Conservation (phyloP, 768 basidiomycete species). For the Pluteus cervinus region DNA sequence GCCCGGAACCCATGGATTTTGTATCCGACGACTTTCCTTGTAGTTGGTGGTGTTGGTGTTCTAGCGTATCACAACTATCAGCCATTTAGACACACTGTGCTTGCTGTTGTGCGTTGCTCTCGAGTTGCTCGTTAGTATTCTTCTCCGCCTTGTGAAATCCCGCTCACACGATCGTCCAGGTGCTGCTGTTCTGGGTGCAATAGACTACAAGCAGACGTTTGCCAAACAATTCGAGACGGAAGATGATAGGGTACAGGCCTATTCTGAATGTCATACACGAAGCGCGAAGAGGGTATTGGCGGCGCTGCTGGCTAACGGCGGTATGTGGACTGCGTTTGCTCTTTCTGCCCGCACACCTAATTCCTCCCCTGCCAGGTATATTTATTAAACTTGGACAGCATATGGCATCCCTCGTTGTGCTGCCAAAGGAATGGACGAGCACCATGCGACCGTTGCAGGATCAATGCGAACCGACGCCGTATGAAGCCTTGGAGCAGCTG, state of each 20-base stretch:
- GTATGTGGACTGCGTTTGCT: slow-evolving; percentile 29
- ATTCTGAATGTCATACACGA: slow-evolving; percentile 76
- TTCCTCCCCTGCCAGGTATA: slow-evolving; percentile 45
- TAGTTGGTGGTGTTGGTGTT: slow-evolving; percentile 29
- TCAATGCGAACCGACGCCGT: slow-evolving; percentile 85
- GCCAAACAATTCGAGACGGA: slow-evolving; percentile 43
- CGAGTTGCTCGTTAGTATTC: slow-evolving; percentile 58
- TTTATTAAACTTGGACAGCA: slow-evolving; percentile 91
- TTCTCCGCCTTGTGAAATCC: slow-evolving; percentile 16
- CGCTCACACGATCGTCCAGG: slow-evolving; percentile 29
- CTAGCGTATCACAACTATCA: slow-evolving; percentile 63
- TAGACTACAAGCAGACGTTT: slow-evolving; percentile 73
- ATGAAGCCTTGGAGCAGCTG: slow-evolving; percentile 69
- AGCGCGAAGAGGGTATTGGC: slow-evolving; percentile 75
- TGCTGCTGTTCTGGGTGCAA: slow-evolving; percentile 54
- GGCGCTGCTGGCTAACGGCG: slow-evolving; percentile 87
- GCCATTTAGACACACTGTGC: slow-evolving; percentile 66
- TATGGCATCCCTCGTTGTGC: slow-evolving; percentile 59
- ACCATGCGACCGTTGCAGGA: slow-evolving; percentile 70
- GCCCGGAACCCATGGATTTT: slow-evolving; percentile 23
- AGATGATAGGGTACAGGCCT: slow-evolving; percentile 44
- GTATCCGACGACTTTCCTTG: slow-evolving; percentile 29
- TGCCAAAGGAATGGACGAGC: slow-evolving; percentile 48
- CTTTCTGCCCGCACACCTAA: background rate
- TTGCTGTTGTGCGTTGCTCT: slow-evolving; percentile 76